These are phyloP conservation scores for Trichoderma sp. DNA, from an alignment of 2,329 filamentous ascomycete genomes.

Conservation along the genomic window DNA sequence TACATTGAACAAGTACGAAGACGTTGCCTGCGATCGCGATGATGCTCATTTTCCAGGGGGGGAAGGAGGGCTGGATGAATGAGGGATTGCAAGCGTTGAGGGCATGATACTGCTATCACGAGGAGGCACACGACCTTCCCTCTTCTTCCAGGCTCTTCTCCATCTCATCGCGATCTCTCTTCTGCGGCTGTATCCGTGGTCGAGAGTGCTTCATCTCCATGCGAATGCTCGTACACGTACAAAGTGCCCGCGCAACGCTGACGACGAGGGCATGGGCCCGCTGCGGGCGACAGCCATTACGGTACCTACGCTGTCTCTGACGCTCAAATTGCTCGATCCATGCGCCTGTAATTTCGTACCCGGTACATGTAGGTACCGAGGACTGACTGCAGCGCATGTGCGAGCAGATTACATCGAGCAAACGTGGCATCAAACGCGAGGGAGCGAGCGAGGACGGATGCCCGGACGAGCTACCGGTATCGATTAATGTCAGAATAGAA, in stretches of 20 bases:
- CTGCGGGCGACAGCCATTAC: conserved; percentile 8
- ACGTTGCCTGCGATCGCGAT: too few relatives aligned
- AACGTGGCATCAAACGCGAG: conserved; percentile 16
- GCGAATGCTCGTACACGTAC: too few relatives aligned
- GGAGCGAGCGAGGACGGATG: neutral
- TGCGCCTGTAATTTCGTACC: neutral
- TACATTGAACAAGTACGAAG: neutral
- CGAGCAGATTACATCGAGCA: conserved; percentile 8
- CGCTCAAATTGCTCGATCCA: conserved; percentile 7
- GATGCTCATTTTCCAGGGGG: too few relatives aligned
- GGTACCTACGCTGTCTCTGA: neutral
- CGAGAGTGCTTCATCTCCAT: too few relatives aligned
- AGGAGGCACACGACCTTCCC: too few relatives aligned
- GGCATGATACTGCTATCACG: too few relatives aligned
- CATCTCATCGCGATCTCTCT: neutral
- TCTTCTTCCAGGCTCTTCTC: too few relatives aligned
- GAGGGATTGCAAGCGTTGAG: too few relatives aligned
- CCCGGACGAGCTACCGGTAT: neutral
- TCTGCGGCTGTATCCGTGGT: neutral
- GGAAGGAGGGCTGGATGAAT: too few relatives aligned
- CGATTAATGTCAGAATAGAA: too few relatives aligned
- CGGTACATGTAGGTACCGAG: neutral
- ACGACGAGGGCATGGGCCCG: neutral
- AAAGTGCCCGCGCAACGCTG: neutral
- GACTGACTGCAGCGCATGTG: neutral